Conservation (phyloP, 352 stramenopile genomes). For the Blastocystis sp. region DNA sequence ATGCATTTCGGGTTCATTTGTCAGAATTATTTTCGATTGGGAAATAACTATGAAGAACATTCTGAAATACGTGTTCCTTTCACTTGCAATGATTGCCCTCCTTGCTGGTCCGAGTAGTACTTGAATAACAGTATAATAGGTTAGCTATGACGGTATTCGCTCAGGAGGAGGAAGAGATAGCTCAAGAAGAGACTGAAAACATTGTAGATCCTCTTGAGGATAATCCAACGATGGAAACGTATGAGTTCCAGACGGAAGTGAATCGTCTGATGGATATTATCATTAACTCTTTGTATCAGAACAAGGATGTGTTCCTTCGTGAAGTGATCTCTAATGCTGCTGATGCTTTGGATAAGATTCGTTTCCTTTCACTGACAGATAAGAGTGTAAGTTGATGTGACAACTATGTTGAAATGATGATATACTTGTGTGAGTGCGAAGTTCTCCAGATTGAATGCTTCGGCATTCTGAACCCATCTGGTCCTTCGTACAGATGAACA, state of each 20-base stretch:
- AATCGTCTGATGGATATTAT: slow-evolving; percentile 98
- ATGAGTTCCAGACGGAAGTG: slow-evolving; percentile 88
- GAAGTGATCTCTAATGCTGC: slow-evolving; percentile 98
- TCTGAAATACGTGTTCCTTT: not conserved
- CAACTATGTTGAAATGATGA: not conserved
- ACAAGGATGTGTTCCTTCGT: slow-evolving; percentile 95
- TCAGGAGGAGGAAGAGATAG: slow-evolving; percentile 10
- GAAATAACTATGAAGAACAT: not conserved
- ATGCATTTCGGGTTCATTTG: too few species aligned
- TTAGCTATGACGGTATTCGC: slow-evolving; percentile 2
- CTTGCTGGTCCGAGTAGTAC: not conserved
- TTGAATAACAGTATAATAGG: not conserved
- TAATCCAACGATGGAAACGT: slow-evolving; percentile 71
- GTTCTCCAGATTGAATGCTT: slow-evolving; percentile 52
- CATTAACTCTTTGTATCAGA: slow-evolving; percentile 92
- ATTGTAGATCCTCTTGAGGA: not conserved
- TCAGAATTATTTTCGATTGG: too few species aligned
- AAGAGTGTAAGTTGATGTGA: slow-evolving; percentile 63
- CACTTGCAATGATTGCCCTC: not conserved
- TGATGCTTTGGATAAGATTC: too few species aligned
- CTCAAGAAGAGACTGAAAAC: not conserved
- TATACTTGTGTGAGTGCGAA: not conserved
- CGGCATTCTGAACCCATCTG: slow-evolving; percentile 68
- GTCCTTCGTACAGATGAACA: not conserved
- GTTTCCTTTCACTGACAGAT: slow-evolving; percentile 84